Percentiles rank a stretch among this genome's conserved stretches.
Conservation (phyloP, 2,329 filamentous ascomycete genomes). For the Clonostachys sp. region DNA sequence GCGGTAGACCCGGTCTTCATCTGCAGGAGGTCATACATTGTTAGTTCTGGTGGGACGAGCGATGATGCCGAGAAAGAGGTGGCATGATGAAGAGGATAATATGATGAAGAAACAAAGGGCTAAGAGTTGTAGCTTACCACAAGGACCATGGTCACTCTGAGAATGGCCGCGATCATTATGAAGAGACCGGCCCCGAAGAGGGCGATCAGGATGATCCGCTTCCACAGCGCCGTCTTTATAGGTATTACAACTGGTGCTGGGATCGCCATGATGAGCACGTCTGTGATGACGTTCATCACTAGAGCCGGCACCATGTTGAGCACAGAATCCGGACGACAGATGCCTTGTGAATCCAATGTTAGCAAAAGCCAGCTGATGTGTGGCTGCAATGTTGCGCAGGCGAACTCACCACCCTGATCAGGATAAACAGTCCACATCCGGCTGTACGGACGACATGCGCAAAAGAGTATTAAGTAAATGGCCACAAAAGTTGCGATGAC, state of each 20-base stretch:
- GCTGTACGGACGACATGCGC: slow-evolving; percentile 22
- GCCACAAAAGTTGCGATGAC: slow-evolving; percentile 15
- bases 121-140: slow-evolving; percentile 7
- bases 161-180: slow-evolving; percentile 18
- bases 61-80: too few relatives aligned
- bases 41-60: too few relatives aligned
- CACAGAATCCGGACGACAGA: slow-evolving; percentile 21
- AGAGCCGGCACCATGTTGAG: slow-evolving; percentile 21
- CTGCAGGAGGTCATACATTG: too few relatives aligned
- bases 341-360: not conserved
- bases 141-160: slow-evolving; percentile 17
- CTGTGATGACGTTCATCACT: slow-evolving; percentile 21
- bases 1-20: slow-evolving; percentile 1
- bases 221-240: slow-evolving; percentile 16
- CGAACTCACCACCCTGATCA: slow-evolving; percentile 22
- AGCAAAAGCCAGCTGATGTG: too few relatives aligned
- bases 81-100: too few relatives aligned
- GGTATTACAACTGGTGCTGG: slow-evolving; percentile 17
- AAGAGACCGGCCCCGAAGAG: slow-evolving; percentile 23
- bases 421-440: slow-evolving; percentile 25
- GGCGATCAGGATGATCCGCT: slow-evolving; percentile 19
- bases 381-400: too few relatives aligned
- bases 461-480: slow-evolving; percentile 13
- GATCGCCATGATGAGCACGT: slow-evolving; percentile 23
- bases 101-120: too few relatives aligned